phyloP scores from a whole-genome alignment of 441 rosid genomes.

The Pelargonium australe region DNA sequence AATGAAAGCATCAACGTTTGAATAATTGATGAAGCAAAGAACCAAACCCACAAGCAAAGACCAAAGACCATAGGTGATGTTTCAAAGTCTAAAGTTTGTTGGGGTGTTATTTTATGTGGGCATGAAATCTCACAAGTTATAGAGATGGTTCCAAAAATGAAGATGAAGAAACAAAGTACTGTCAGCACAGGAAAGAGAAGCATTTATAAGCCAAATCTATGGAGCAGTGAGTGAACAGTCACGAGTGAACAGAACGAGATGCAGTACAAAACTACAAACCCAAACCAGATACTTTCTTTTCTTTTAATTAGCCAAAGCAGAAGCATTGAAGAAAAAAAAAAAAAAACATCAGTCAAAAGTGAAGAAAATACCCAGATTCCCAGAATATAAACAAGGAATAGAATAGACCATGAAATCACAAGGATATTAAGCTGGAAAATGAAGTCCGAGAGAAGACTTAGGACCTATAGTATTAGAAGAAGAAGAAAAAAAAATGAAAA shows the following conservation, averaged over 20 bases:
- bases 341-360: background rate
- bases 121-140: background rate
- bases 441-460: background rate
- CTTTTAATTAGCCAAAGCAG: background rate
- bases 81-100: constrained; percentile 15
- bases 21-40: constrained; percentile 5
- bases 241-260: background rate
- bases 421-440: background rate
- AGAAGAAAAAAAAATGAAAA: background rate
- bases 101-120: constrained; percentile 62
- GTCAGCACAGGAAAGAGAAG: background rate
- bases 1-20: constrained; percentile 28
- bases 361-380: background rate
- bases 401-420: background rate
- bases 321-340: background rate
- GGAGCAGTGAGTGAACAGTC: background rate
- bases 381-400: background rate
- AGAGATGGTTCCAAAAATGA: background rate
- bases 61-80: constrained; percentile 23
- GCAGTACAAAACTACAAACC: background rate
- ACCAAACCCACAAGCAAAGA: constrained; percentile 42
- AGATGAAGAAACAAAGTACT: background rate
- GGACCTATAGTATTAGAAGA: background rate
- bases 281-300: background rate
- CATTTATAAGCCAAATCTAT: background rate